Conservation (phyloP, 164 flowering plant genomes). For the Umbilicus rupestris region DNA sequence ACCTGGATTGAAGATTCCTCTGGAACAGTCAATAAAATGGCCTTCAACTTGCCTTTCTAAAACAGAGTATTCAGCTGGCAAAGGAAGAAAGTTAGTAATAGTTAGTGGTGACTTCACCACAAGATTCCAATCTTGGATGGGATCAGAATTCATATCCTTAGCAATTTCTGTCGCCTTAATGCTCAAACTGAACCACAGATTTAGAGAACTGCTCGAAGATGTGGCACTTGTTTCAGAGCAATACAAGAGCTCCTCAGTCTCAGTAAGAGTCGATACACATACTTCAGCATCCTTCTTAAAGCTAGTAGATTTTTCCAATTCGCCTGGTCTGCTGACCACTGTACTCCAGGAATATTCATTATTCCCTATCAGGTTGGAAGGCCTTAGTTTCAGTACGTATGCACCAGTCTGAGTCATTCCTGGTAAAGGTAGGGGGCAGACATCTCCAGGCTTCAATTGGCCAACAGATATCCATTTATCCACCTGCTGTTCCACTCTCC, state of each 20-base stretch:
- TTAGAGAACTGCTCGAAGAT: constrained; percentile 40
- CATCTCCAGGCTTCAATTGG: constrained; percentile 63
- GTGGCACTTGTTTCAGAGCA: constrained; percentile 48
- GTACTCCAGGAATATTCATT: constrained; percentile 79
- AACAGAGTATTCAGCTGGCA: constrained; percentile 67
- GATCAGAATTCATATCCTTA: constrained; percentile 68
- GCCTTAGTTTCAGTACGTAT: constrained; percentile 50
- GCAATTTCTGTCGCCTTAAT: constrained; percentile 71
- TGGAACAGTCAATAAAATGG: constrained; percentile 44
- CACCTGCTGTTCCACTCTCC: constrained; percentile 16
- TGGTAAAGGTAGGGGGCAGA: constrained; percentile 57
- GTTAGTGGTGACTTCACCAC: constrained; percentile 67
- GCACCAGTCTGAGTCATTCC: constrained; percentile 38
- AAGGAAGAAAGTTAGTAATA: constrained; percentile 62
- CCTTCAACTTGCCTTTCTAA: constrained; percentile 63
- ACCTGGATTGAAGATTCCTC: constrained; percentile 65
- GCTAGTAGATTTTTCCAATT: constrained; percentile 19
- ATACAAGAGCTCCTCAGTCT: constrained; percentile 58
- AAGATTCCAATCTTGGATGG: constrained; percentile 83
- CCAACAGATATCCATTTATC: constrained; percentile 48
- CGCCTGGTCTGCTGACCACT: constrained; percentile 28
- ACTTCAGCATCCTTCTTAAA: constrained; percentile 34
- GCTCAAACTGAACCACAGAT: constrained; percentile 72
- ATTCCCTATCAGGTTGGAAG: constrained; percentile 22
- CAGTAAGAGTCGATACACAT: constrained; percentile 52